Evolutionary conservation across 108 stramenopile species (phyloP).

Genomic region (Schizochytrium sp.): DNA sequence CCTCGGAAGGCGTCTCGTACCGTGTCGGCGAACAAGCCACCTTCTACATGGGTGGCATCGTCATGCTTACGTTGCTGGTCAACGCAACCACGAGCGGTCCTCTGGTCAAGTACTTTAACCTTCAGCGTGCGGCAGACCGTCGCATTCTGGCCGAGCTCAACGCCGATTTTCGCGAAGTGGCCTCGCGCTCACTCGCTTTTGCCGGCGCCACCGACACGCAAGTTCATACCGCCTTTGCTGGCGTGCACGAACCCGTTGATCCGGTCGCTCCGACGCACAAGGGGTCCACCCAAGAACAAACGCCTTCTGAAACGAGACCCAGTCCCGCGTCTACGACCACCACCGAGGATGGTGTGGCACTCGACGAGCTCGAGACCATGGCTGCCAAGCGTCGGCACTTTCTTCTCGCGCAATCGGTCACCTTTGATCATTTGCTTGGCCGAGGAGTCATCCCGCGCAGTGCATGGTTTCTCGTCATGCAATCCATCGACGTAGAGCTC

Average conservation of each 20-base stretch:
- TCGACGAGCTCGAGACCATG: not conserved
- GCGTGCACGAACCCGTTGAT: not conserved
- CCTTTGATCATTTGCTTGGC: not conserved
- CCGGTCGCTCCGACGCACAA: not conserved
- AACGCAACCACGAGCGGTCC: conserved; percentile 43
- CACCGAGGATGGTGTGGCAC: not conserved
- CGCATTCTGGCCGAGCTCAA: not conserved
- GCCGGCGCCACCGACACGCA: not conserved
- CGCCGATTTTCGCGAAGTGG: not conserved
- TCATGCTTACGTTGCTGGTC: conserved; percentile 41
- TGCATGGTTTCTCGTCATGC: not conserved
- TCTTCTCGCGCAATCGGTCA: not conserved
- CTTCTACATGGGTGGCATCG: conserved; percentile 47
- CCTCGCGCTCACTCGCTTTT: not conserved
- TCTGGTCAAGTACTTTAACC: conserved; percentile 28
- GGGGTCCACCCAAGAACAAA: too few species aligned
- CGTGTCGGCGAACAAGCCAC: conserved; percentile 27
- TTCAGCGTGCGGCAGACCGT: conserved; percentile 3
- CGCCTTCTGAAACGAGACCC: too few species aligned
- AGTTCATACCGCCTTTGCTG: not conserved
- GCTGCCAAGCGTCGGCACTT: not conserved
- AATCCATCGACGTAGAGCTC: not conserved
- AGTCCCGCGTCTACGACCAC: not conserved
- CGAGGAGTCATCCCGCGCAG: not conserved
- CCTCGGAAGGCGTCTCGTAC: conserved; percentile 3